phyloP scores from a whole-genome alignment of 768 basidiomycete species.

The Stropharia rugosoannulata region DNA sequence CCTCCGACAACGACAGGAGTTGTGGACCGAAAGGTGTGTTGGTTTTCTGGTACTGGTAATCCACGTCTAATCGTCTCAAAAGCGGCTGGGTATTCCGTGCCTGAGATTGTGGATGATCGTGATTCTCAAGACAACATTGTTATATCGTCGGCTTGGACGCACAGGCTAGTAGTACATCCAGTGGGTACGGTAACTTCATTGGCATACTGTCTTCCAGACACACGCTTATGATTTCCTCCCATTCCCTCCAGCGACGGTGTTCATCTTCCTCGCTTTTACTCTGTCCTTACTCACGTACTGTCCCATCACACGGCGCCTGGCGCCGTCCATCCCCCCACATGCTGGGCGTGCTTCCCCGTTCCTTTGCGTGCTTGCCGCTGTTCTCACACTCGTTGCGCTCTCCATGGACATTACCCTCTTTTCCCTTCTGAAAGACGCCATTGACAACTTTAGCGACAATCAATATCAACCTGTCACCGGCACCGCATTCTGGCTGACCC shows the following conservation, averaged over 20 bases:
- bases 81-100: neutral
- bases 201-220: neutral
- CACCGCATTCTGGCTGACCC: neutral
- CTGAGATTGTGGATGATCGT: neutral
- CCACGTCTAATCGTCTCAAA: neutral
- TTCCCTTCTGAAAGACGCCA: neutral
- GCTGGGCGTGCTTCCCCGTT: neutral
- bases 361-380: neutral
- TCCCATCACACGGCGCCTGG: neutral
- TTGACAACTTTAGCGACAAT: neutral
- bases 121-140: neutral
- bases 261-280: neutral
- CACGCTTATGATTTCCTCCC: neutral
- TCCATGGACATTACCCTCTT: neutral
- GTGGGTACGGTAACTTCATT: neutral
- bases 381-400: neutral
- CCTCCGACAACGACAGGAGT: neutral
- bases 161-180: neutral
- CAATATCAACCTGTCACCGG: neutral
- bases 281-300: neutral
- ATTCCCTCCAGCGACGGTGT: neutral
- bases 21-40: neutral
- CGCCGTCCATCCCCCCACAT: neutral
- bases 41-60: neutral
- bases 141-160: neutral